Evolutionary conservation across 257 asterid species (phyloP).

Genomic region (Solanum chilense): DNA sequence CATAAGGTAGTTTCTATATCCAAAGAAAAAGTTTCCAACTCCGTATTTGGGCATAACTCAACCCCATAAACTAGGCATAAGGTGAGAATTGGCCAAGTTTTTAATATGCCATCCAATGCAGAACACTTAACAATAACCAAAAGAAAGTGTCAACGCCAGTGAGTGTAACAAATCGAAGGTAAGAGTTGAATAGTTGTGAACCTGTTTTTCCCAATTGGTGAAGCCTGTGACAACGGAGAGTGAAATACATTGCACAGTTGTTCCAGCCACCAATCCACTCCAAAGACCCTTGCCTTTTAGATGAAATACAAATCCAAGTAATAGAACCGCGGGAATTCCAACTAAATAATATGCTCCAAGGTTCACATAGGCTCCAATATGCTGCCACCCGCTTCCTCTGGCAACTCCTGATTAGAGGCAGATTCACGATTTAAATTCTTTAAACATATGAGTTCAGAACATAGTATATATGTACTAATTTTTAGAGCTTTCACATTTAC

Average conservation of each 20-base stretch:
- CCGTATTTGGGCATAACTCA: neutral
- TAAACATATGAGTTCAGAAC: neutral
- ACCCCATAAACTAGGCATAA: neutral
- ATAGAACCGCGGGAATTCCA: constrained; percentile 55
- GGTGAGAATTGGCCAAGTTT: neutral
- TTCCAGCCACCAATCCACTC: constrained; percentile 66
- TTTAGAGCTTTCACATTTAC: neutral
- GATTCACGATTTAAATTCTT: neutral
- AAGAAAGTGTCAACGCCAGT: neutral
- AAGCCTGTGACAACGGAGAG: constrained; percentile 40
- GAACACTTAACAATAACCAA: neutral
- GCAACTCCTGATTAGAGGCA: constrained; percentile 35
- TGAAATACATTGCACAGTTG: constrained; percentile 34
- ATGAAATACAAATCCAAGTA: constrained; percentile 55
- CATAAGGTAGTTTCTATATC: neutral
- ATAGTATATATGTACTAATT: neutral
- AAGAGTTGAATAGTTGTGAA: neutral
- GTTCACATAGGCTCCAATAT: constrained; percentile 74
- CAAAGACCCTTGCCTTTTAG: constrained; percentile 56
- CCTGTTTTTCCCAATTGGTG: constrained; percentile 76
- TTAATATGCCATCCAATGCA: no score
- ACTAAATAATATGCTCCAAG: constrained; percentile 42
- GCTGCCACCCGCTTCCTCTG: constrained; percentile 94
- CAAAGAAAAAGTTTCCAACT: neutral
- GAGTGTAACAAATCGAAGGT: neutral